A percentile compares a stretch with the other conserved stretches of the same genome.
Conservation (phyloP, 768 basidiomycete genomes). For the Paxillus involutus region DNA sequence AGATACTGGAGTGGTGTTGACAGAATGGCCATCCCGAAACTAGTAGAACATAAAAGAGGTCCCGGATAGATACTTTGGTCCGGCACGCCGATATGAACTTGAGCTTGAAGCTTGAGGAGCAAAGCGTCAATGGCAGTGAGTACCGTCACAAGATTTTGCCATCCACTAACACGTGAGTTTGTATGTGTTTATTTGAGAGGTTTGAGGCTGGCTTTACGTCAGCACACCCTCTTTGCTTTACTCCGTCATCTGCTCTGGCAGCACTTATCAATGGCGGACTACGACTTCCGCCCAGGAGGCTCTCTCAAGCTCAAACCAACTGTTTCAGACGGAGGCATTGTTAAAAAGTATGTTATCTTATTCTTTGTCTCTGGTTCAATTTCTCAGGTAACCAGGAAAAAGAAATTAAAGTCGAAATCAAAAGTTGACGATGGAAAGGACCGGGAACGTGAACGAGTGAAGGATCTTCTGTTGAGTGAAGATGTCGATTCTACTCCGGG, state of each 20-base stretch:
- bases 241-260: conserved; percentile 17
- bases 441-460: conserved; percentile 42
- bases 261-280: conserved; percentile 70
- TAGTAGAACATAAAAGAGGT: conserved; percentile 15
- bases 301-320: conserved; percentile 90
- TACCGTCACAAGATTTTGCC: neutral
- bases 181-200: conserved; percentile 19
- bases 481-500: conserved; percentile 40
- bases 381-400: conserved; percentile 58
- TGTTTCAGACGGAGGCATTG: conserved; percentile 72
- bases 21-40: conserved; percentile 64
- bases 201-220: conserved; percentile 28
- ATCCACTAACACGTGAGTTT: conserved; percentile 12
- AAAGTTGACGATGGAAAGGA: conserved; percentile 48
- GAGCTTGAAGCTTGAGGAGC: too few relatives aligned
- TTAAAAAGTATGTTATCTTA: conserved; percentile 67
- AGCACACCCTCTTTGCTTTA: conserved; percentile 17
- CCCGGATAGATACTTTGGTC: neutral
- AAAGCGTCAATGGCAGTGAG: too few relatives aligned
- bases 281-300: conserved; percentile 82
- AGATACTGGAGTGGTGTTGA: conserved; percentile 69
- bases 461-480: conserved; percentile 53
- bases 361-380: neutral
- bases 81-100: neutral
- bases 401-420: conserved; percentile 74